Evolutionary conservation across 1,284 basidiomycete species (phyloP).

Genomic region (Irpex sp.): DNA sequence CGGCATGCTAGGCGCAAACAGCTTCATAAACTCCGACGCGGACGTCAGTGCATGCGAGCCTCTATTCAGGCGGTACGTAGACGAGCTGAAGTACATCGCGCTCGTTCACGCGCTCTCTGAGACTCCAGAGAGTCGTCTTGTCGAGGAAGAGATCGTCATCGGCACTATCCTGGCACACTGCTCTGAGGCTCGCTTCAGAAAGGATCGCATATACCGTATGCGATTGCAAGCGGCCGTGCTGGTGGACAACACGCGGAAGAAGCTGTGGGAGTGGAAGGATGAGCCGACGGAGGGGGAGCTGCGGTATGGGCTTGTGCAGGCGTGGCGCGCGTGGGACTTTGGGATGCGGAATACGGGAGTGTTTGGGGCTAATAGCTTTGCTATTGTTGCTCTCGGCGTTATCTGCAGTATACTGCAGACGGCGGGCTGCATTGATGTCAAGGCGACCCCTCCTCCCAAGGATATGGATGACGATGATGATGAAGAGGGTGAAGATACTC

Average conservation of each 20-base stretch:
- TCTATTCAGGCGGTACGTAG: conserved; percentile 48
- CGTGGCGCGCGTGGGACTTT: conserved; percentile 62
- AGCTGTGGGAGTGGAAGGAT: conserved; percentile 34
- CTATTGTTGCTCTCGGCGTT: conserved; percentile 52
- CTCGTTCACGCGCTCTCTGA: conserved; percentile 63
- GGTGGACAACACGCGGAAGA: conserved; percentile 44
- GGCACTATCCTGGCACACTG: conserved; percentile 66
- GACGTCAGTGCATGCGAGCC: conserved; percentile 27
- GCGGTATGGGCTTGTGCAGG: conserved; percentile 40
- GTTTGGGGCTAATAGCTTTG: conserved; percentile 65
- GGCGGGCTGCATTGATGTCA: conserved; percentile 22
- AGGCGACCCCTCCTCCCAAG: background rate
- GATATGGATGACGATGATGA: conserved; percentile 4
- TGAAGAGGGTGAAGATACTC: background rate
- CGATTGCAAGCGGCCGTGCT: conserved; percentile 49
- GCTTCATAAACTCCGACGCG: conserved; percentile 26
- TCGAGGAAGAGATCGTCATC: conserved; percentile 68
- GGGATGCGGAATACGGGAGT: conserved; percentile 37
- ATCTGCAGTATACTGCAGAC: conserved; percentile 55
- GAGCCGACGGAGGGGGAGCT: conserved; percentile 27
- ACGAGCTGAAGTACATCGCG: conserved; percentile 65
- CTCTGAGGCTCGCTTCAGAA: conserved; percentile 52
- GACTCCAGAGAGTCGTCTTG: conserved; percentile 46
- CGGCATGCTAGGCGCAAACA: conserved; percentile 25
- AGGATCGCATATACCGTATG: conserved; percentile 59